phyloP scores from a whole-genome alignment of 257 asterid genomes.

The Ophiorrhiza pumila region DNA sequence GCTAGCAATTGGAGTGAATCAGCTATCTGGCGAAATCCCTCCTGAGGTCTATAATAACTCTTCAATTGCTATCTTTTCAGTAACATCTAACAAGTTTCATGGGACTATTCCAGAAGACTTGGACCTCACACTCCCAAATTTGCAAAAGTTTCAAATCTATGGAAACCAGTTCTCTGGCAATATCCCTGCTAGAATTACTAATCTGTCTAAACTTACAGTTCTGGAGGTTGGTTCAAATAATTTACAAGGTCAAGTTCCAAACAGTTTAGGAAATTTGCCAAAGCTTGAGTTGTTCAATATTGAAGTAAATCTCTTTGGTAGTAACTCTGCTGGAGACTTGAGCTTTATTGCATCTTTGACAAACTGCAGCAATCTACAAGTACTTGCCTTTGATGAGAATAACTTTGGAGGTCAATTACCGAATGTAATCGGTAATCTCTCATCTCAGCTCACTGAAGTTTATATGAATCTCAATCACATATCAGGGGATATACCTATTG shows the following conservation, averaged over 20 bases:
- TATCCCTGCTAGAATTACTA: slow-evolving; percentile 1
- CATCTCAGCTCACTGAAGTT: slow-evolving; percentile 16
- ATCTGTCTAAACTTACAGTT: slow-evolving; percentile 2
- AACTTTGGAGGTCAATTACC: slow-evolving; percentile 31
- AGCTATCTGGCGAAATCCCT: not conserved
- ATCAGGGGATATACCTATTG: slow-evolving; percentile 30
- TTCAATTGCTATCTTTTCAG: not conserved
- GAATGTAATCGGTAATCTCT: slow-evolving; percentile 27
- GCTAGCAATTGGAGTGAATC: no score
- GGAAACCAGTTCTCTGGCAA: slow-evolving; percentile 2
- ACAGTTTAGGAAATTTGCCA: slow-evolving; percentile 19
- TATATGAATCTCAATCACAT: slow-evolving; percentile 16
- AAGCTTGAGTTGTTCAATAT: not conserved
- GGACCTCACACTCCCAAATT: not conserved
- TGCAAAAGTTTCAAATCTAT: not conserved
- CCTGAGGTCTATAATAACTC: not conserved
- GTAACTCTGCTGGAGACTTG: slow-evolving; percentile 21
- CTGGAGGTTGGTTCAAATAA: slow-evolving; percentile 16
- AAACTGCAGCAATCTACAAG: slow-evolving; percentile 25
- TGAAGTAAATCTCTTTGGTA: slow-evolving; percentile 10
- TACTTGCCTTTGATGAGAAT: slow-evolving; percentile 13
- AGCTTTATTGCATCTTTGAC: slow-evolving; percentile 24
- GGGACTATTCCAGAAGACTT: slow-evolving; percentile 4
- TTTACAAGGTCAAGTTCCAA: slow-evolving; percentile 27
- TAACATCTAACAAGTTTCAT: not conserved